Evolutionary conservation across 2,329 filamentous ascomycete genomes (phyloP).

Genomic region (Plectosphaerella plurivora): DNA sequence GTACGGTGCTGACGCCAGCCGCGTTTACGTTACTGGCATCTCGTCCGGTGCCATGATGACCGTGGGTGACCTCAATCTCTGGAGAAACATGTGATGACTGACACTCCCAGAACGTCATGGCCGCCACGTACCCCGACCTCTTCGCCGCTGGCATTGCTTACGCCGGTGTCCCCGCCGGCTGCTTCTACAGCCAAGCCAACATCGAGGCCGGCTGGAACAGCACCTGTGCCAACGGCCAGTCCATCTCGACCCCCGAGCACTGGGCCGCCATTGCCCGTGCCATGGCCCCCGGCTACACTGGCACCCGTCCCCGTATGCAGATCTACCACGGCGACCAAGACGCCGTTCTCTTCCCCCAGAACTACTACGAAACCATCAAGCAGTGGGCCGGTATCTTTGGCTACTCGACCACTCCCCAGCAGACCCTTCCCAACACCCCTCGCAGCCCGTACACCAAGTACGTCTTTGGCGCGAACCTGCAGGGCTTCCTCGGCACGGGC

Average conservation of each 20-base stretch:
- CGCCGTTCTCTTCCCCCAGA: conserved; percentile 42
- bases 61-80: not conserved
- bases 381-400: conserved; percentile 49
- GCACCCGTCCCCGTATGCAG: conserved; percentile 48
- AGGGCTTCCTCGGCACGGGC: conserved; percentile 9
- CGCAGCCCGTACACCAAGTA: conserved; percentile 32
- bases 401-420: conserved; percentile 24
- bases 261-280: conserved; percentile 36
- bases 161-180: conserved; percentile 51
- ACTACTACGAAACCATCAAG: conserved; percentile 54
- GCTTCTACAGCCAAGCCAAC: conserved; percentile 38
- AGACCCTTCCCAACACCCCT: conserved; percentile 25
- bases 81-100: not conserved
- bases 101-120: conserved; percentile 34
- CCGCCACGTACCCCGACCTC: conserved; percentile 50
- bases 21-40: conserved; percentile 44
- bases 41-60: conserved; percentile 53
- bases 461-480: conserved; percentile 29
- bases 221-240: conserved; percentile 46
- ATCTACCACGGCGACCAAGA: conserved; percentile 54
- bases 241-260: conserved; percentile 31
- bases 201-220: conserved; percentile 46
- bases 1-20: conserved; percentile 40
- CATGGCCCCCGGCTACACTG: conserved; percentile 49
- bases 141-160: conserved; percentile 48